Percentiles rank a stretch among this genome's conserved stretches.
These are phyloP conservation scores for Dichomitus squalens DNA, from an alignment of 1,284 basidiomycete species.

Conservation along the genomic window DNA sequence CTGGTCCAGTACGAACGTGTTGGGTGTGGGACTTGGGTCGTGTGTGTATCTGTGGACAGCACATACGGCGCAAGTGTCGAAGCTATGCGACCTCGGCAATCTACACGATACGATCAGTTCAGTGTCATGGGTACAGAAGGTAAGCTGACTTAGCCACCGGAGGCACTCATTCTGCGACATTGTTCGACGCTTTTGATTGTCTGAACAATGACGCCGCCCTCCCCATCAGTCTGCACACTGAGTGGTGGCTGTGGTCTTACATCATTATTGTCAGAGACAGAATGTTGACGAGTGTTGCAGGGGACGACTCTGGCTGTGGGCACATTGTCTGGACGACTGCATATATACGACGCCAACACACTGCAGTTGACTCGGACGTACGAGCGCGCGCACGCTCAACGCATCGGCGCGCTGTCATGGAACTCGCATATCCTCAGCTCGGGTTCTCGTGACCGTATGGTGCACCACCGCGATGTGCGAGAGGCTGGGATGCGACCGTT, in stretches of 20 bases:
- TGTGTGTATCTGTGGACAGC: constrained; percentile 99
- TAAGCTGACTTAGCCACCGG: constrained; percentile 34
- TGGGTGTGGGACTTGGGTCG: constrained; percentile 90
- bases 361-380: constrained; percentile 84
- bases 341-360: constrained; percentile 93
- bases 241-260: not conserved
- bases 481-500: constrained; percentile 73
- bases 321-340: constrained; percentile 84
- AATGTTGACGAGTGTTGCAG: constrained; percentile 36
- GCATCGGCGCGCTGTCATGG: constrained; percentile 95
- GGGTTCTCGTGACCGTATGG: constrained; percentile 89
- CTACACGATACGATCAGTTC: constrained; percentile 77
- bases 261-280: not conserved
- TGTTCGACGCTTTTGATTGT: not conserved
- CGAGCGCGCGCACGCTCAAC: constrained; percentile 83
- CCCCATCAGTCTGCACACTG: not conserved
- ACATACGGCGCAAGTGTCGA: constrained; percentile 88
- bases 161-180: not conserved
- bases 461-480: constrained; percentile 93
- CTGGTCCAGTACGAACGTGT: constrained; percentile 94
- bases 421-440: constrained; percentile 88
- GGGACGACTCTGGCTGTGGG: constrained; percentile 92
- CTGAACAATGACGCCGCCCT: not conserved
- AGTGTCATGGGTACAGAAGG: constrained; percentile 91
- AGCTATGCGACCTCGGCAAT: constrained; percentile 81